Conservation (phyloP, 805 yeast genomes). For the Tetrapisispora phaffii region DNA sequence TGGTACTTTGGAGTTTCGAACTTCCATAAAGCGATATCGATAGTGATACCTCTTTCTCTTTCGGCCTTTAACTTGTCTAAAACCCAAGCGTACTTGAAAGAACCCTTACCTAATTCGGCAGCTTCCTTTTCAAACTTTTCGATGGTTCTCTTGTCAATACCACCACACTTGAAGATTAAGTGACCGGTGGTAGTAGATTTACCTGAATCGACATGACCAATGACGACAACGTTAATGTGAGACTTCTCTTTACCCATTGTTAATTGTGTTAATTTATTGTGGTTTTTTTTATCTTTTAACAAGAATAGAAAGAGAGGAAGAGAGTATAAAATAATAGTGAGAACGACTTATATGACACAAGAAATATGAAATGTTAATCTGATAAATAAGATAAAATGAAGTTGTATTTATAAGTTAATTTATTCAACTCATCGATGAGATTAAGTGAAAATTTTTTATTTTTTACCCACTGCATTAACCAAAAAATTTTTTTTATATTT, state of each 20-base stretch:
- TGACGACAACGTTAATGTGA: conserved; percentile 99
- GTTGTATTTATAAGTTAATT: not conserved
- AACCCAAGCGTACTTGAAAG: conserved; percentile 97
- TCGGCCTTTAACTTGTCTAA: conserved; percentile 92
- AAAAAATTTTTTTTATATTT: too few relatives aligned
- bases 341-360: too few relatives aligned
- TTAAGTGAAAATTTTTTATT: not conserved
- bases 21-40: conserved; percentile 86
- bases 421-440: not conserved
- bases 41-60: conserved; percentile 95
- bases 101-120: conserved; percentile 93
- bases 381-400: not conserved
- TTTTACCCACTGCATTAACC: not conserved
- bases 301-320: too few relatives aligned
- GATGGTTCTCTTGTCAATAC: conserved; percentile 96
- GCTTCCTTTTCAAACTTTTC: conserved; percentile 98
- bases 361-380: too few relatives aligned
- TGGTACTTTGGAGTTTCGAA: conserved; percentile 85
- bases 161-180: conserved; percentile 99
- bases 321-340: too few relatives aligned
- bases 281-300: not conserved
- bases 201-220: conserved; percentile 99
- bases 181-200: conserved; percentile 99
- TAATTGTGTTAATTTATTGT: not conserved
- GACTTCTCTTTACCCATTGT: conserved; percentile 89